Evolutionary conservation across 306 rosid species (phyloP).

Genomic region (Heteromeles arbutifolia): DNA sequence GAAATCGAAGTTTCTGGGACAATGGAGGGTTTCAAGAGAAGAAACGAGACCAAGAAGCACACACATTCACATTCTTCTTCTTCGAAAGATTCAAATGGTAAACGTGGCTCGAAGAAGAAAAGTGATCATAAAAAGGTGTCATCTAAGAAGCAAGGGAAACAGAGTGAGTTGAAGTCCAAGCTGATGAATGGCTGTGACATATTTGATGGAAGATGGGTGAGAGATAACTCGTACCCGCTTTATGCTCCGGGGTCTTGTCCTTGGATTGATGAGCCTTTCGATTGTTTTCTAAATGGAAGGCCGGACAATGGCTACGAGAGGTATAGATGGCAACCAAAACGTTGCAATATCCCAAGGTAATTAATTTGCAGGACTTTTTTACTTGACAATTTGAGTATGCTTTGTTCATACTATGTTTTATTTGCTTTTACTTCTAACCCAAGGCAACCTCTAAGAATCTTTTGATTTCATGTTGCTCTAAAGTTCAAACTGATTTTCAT

Average conservation of each 20-base stretch:
- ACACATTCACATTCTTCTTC: background rate
- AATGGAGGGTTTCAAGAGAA: slow-evolving; percentile 2
- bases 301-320: slow-evolving; percentile 16
- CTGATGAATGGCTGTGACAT: slow-evolving; percentile 10
- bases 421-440: background rate
- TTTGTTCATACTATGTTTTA: background rate
- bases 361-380: background rate
- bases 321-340: slow-evolving; percentile 23
- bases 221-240: slow-evolving; percentile 16
- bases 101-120: background rate
- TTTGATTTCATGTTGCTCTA: background rate
- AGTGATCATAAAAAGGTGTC: background rate
- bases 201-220: slow-evolving; percentile 18
- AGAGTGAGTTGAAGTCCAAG: background rate
- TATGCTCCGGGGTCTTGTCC: slow-evolving; percentile 18
- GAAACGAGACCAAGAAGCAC: background rate
- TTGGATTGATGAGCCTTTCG: slow-evolving; percentile 14
- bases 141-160: background rate
- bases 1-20: background rate
- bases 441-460: background rate
- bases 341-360: slow-evolving; percentile 19
- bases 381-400: background rate
- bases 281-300: slow-evolving; percentile 17
- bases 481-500: background rate
- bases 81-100: background rate